Percentiles rank a stretch among this genome's conserved stretches.
Conservation (phyloP, 1,139 yeast species). For the Lizanozyma gosingica region DNA sequence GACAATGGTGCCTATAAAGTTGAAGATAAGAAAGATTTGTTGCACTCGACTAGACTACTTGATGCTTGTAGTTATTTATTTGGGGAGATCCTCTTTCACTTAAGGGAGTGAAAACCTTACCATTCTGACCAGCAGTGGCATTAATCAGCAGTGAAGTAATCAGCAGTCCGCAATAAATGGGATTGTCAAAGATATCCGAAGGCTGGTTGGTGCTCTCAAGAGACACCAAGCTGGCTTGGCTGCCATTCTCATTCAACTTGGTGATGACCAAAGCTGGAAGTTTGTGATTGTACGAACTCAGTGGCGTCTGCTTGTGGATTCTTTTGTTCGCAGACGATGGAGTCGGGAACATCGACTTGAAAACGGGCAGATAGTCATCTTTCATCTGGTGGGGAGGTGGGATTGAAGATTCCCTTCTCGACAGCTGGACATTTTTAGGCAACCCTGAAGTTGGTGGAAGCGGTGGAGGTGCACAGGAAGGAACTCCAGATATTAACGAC, state of each 20-base stretch:
- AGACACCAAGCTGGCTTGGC: background rate
- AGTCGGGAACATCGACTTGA: background rate
- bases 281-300: background rate
- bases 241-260: background rate
- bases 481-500: background rate
- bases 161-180: background rate
- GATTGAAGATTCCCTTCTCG: background rate
- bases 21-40: too few relatives aligned
- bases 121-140: background rate
- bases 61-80: background rate
- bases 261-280: background rate
- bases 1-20: too few relatives aligned
- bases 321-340: background rate
- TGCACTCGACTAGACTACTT: background rate
- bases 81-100: background rate
- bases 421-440: too few relatives aligned
- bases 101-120: background rate
- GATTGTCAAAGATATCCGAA: background rate
- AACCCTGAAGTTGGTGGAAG: background rate
- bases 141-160: background rate
- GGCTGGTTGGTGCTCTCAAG: background rate
- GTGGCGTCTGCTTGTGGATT: background rate
- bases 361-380: background rate
- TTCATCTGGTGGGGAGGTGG: background rate
- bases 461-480: background rate